phyloP scores from a whole-genome alignment of 345 rosid genomes.

The Citrus cavaleriei region DNA sequence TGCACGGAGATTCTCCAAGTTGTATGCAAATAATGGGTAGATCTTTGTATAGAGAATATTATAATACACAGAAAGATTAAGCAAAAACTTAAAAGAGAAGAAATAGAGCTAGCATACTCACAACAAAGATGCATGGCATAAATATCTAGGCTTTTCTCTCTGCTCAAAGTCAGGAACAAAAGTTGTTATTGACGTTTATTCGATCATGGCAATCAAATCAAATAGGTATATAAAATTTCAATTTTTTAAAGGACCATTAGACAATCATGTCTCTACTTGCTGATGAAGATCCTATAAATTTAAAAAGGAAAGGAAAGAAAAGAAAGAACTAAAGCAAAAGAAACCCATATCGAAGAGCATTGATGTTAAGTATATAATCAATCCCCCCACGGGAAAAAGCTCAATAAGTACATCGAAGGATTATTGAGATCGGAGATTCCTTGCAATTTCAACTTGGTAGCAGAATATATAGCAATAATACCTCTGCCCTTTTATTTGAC shows the following conservation, averaged over 20 bases:
- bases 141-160: conserved; percentile 40
- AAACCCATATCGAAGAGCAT: conserved; percentile 7
- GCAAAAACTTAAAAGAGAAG: conserved; percentile 33
- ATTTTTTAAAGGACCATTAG: background rate
- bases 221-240: background rate
- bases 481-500: background rate
- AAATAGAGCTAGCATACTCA: conserved; percentile 5
- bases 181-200: conserved; percentile 29
- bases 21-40: conserved; percentile 30
- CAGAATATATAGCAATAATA: background rate
- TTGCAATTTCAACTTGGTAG: conserved; percentile 16
- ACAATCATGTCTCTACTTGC: conserved; percentile 1
- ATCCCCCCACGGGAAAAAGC: conserved; percentile 16
- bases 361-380: background rate
- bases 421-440: conserved; percentile 23
- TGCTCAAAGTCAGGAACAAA: conserved; percentile 29
- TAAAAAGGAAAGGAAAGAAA: background rate
- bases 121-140: background rate
- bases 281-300: conserved; percentile 21
- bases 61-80: background rate
- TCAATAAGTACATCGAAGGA: conserved; percentile 12
- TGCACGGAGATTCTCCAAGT: conserved; percentile 43
- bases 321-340: conserved; percentile 9
- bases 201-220: conserved; percentile 28
- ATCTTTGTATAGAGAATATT: conserved; percentile 23